Percentiles rank a stretch among this genome's conserved stretches.
phyloP scores from a whole-genome alignment of 2,329 filamentous ascomycete genomes.

The Westerdykella aurantiaca region DNA sequence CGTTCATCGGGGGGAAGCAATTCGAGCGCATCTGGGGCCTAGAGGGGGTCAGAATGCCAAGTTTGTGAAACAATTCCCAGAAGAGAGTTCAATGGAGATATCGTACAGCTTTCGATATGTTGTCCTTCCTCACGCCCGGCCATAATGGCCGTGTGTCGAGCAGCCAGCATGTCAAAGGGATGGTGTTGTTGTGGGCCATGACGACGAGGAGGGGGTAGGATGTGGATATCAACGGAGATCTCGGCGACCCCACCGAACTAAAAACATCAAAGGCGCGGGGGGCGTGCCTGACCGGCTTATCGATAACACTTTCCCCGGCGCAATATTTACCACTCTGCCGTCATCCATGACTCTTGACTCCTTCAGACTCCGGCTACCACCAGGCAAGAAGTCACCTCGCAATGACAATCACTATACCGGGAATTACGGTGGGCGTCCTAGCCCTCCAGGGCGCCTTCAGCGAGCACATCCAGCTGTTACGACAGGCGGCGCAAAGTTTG shows the following conservation, averaged over 20 bases:
- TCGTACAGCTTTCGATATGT: conserved; percentile 39
- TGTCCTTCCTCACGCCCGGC: conserved; percentile 33
- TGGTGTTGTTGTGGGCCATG: background rate
- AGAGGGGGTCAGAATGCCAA: background rate
- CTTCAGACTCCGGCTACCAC: no score
- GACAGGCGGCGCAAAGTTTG: conserved; percentile 57
- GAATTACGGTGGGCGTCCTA: conserved; percentile 55
- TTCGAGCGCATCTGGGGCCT: conserved; percentile 41
- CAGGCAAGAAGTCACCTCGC: background rate
- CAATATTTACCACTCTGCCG: no score
- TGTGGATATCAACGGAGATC: conserved; percentile 1
- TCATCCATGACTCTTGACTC: no score
- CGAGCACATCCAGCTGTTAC: conserved; percentile 76
- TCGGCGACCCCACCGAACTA: no score
- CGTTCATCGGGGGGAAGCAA: conserved; percentile 51
- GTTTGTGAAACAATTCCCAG: background rate
- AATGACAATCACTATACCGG: conserved; percentile 24
- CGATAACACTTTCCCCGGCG: conserved; percentile 9
- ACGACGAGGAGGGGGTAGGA: background rate
- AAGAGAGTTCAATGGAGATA: background rate
- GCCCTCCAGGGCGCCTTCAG: conserved; percentile 89
- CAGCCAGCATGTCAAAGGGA: conserved; percentile 43
- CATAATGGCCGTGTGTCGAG: conserved; percentile 46
- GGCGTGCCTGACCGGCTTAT: conserved; percentile 6
- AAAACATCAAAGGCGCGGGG: no score